A percentile compares a stretch with the other conserved stretches of the same genome.
Conservation (phyloP, 805 yeast species). For the Maudiozyma turicensis region DNA sequence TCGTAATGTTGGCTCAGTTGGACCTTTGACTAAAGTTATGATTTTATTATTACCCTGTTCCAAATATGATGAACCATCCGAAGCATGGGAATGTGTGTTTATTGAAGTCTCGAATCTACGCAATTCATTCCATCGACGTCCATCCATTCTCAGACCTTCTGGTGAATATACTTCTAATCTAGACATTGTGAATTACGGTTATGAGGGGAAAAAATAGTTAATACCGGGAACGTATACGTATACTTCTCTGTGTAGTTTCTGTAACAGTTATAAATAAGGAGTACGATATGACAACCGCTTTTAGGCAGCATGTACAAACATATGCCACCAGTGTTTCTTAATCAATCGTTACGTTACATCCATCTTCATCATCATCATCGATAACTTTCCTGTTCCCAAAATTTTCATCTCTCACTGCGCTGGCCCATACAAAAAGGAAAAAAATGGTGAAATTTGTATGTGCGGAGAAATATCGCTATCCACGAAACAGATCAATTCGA, state of each 20-base stretch:
- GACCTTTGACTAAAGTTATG: constrained; percentile 79
- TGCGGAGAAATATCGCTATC: not conserved
- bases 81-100: constrained; percentile 77
- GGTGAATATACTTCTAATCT: constrained; percentile 84
- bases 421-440: not conserved
- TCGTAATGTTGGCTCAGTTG: constrained; percentile 65
- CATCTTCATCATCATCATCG: too few species aligned
- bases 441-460: not conserved
- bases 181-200: constrained; percentile 34
- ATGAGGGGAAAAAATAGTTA: not conserved
- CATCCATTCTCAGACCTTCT: constrained; percentile 88
- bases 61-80: constrained; percentile 88
- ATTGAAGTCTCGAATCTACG: constrained; percentile 71
- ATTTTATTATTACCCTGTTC: constrained; percentile 90
- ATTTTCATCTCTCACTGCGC: not conserved
- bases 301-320: too few species aligned
- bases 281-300: too few species aligned
- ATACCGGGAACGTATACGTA: not conserved
- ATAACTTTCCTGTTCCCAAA: too few species aligned
- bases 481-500: not conserved
- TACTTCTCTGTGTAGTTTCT: not conserved
- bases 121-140: constrained; percentile 90
- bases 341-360: too few species aligned
- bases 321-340: too few species aligned
- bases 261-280: too few species aligned